Percentiles rank a stretch among this genome's conserved stretches.
phyloP scores from a whole-genome alignment of 148 eudicot species.

The Rhododendron henanense region DNA sequence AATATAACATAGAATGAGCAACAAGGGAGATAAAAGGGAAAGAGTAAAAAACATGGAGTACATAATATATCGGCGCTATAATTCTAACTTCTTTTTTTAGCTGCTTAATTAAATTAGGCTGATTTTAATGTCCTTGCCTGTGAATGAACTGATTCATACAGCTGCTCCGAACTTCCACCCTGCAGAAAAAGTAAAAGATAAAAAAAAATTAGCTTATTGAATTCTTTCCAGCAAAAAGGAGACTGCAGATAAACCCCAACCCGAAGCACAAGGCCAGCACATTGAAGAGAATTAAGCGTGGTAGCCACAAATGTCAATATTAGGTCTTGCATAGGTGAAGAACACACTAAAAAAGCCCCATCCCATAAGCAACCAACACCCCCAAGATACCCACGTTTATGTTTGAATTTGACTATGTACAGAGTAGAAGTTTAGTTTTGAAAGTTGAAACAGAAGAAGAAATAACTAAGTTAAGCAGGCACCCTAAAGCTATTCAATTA shows the following conservation, averaged over 20 bases:
- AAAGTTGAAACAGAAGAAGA: neutral
- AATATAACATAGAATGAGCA: slow-evolving; percentile 13
- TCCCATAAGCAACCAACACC: neutral
- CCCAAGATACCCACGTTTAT: neutral
- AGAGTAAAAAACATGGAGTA: neutral
- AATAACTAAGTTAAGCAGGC: neutral
- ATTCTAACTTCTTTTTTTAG: neutral
- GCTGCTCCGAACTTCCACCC: slow-evolving; percentile 89
- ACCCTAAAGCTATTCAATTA: neutral
- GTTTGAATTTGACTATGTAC: neutral
- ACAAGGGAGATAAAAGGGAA: neutral
- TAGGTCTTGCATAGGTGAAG: neutral
- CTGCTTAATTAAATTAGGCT: neutral
- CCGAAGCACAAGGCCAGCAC: neutral
- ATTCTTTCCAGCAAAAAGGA: neutral
- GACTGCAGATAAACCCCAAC: neutral
- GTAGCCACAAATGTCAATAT: neutral
- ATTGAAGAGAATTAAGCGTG: neutral
- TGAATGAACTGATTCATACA: slow-evolving; percentile 85
- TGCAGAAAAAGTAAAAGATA: slow-evolving; percentile 13
- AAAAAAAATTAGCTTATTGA: slow-evolving; percentile 1
- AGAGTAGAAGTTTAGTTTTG: neutral
- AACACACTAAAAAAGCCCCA: neutral
- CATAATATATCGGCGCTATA: neutral
- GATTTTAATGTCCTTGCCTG: slow-evolving; percentile 52